These are phyloP conservation scores for Cyberlindnera mississippiensis DNA, from an alignment of 805 yeast genomes.

Conservation along the genomic window DNA sequence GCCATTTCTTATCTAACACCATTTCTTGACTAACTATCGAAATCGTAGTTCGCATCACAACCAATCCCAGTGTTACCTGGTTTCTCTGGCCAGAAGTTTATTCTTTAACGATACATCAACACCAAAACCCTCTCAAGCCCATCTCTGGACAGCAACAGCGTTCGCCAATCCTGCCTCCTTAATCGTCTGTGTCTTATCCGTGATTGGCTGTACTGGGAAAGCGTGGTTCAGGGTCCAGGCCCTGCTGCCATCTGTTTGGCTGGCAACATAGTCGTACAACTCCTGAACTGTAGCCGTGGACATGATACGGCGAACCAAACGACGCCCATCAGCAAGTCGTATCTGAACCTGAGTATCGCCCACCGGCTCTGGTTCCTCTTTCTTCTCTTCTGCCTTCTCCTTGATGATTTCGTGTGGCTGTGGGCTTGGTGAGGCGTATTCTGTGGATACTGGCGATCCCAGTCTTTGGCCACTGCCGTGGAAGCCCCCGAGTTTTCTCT, in stretches of 20 bases:
- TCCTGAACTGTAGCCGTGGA: slow-evolving; percentile 59
- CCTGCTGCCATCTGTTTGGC: slow-evolving; percentile 36
- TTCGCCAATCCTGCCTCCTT: slow-evolving; percentile 73
- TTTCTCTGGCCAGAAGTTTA: no score
- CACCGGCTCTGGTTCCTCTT: slow-evolving; percentile 22
- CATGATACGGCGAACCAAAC: slow-evolving; percentile 59
- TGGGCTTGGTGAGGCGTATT: slow-evolving; percentile 29
- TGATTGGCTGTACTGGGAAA: slow-evolving; percentile 76
- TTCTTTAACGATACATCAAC: no score
- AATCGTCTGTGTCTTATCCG: slow-evolving; percentile 52
- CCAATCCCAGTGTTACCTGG: no score
- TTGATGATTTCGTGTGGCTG: neutral
- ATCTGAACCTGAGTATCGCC: slow-evolving; percentile 81
- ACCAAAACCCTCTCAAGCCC: no score
- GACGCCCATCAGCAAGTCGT: slow-evolving; percentile 77
- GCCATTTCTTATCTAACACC: no score
- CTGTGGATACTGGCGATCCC: slow-evolving; percentile 88
- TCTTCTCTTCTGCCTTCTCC: neutral
- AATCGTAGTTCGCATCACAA: no score
- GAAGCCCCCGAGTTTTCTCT: slow-evolving; percentile 60
- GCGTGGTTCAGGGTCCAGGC: slow-evolving; percentile 69
- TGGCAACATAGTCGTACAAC: slow-evolving; percentile 65
- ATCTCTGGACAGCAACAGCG: slow-evolving; percentile 88
- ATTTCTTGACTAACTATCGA: no score
- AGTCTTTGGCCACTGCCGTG: slow-evolving; percentile 77